Conservation (phyloP, 306 rosid genomes). For the Quercus robur region DNA sequence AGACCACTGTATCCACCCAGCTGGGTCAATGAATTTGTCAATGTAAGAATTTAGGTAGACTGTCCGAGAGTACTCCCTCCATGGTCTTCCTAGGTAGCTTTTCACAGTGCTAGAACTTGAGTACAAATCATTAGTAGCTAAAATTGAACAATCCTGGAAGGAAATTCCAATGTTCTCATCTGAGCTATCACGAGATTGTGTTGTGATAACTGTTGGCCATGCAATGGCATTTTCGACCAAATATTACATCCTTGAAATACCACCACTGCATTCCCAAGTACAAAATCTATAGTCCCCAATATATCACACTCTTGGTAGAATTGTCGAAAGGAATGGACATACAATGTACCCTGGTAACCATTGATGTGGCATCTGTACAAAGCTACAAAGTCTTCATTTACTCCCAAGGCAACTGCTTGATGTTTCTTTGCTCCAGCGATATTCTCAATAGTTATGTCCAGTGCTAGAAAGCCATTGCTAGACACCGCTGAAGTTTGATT, state of each 20-base stretch:
- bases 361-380: slow-evolving; percentile 49
- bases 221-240: slow-evolving; percentile 52
- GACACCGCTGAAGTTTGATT: slow-evolving; percentile 47
- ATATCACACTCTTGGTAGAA: slow-evolving; percentile 80
- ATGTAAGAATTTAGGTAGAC: slow-evolving; percentile 56
- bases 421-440: slow-evolving; percentile 64
- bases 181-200: slow-evolving; percentile 55
- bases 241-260: slow-evolving; percentile 57
- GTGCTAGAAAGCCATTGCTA: slow-evolving; percentile 72
- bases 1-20: slow-evolving; percentile 63
- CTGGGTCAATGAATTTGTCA: slow-evolving; percentile 52
- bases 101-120: slow-evolving; percentile 28
- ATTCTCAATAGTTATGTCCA: slow-evolving; percentile 65
- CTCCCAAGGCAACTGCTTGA: slow-evolving; percentile 74
- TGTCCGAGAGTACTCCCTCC: slow-evolving; percentile 61
- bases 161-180: slow-evolving; percentile 74
- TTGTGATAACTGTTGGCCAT: slow-evolving; percentile 54
- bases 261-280: slow-evolving; percentile 78
- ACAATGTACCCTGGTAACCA: slow-evolving; percentile 69
- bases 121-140: slow-evolving; percentile 37
- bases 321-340: slow-evolving; percentile 74
- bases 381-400: slow-evolving; percentile 67
- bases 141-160: slow-evolving; percentile 59
- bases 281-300: slow-evolving; percentile 65
- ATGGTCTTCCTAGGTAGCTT: slow-evolving; percentile 77